These are phyloP conservation scores for Cryptomeria japonica DNA, from an alignment of 75 land plant genomes.

Conservation along the genomic window DNA sequence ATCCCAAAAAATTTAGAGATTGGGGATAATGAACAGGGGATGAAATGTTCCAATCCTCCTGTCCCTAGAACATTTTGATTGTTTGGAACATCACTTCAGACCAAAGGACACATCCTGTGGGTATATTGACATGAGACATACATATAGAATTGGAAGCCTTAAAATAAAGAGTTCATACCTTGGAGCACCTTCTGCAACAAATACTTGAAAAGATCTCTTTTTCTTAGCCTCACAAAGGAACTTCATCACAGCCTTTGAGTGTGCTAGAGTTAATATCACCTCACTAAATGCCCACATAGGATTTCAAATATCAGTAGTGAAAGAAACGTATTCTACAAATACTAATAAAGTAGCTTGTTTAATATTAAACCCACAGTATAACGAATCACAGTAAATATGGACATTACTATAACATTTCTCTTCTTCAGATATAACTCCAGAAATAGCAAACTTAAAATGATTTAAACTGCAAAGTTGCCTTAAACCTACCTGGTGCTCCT, in stretches of 20 bases:
- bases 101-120: slow-evolving; percentile 21
- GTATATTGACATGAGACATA: slow-evolving; percentile 31
- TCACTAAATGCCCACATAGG: slow-evolving; percentile 52
- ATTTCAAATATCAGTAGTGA: background rate
- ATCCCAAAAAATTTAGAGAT: background rate
- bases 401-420: no score
- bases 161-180: slow-evolving; percentile 41
- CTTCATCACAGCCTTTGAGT: slow-evolving; percentile 81
- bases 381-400: no score
- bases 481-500: background rate
- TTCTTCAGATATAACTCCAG: background rate
- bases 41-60: background rate
- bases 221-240: slow-evolving; percentile 97
- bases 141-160: background rate
- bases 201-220: slow-evolving; percentile 88
- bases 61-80: background rate
- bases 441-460: background rate
- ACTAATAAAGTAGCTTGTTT: background rate
- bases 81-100: background rate
- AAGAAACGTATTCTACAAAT: background rate
- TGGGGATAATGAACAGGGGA: background rate
- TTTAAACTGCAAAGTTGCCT: background rate
- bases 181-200: slow-evolving; percentile 99
- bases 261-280: slow-evolving; percentile 93
- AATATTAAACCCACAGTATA: background rate